These are phyloP conservation scores for Roridomyces roridus DNA, from an alignment of 768 basidiomycete species.

Conservation along the genomic window DNA sequence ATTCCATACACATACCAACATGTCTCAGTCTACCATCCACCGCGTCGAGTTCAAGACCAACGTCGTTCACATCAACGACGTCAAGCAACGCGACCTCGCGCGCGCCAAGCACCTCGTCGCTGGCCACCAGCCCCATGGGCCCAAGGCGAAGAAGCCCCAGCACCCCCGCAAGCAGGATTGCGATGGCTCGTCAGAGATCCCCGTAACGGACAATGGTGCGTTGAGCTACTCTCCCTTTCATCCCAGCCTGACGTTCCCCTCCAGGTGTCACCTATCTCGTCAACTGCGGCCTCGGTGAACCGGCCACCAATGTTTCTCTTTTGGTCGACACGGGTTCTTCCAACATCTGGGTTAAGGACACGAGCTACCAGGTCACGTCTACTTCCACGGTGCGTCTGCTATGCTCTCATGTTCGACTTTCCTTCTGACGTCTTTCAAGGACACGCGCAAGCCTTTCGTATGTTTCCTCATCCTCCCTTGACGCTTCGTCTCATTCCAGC, in stretches of 20 bases:
- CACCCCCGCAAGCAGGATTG: neutral
- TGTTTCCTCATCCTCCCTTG: neutral
- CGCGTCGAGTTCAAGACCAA: conserved; percentile 14
- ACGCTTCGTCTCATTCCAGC: neutral
- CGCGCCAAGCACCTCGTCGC: conserved; percentile 16
- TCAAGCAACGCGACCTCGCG: conserved; percentile 12
- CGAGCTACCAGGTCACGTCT: conserved; percentile 40
- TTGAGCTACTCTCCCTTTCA: neutral
- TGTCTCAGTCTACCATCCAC: conserved; percentile 16
- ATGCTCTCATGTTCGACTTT: neutral
- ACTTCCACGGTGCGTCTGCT: conserved; percentile 34
- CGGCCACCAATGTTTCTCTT: conserved; percentile 13
- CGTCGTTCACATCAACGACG: conserved; percentile 1
- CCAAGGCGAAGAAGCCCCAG: neutral
- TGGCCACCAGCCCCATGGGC: conserved; percentile 19
- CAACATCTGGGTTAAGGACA: conserved; percentile 55
- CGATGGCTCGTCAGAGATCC: neutral
- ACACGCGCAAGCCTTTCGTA: conserved; percentile 19
- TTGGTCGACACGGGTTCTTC: conserved; percentile 44
- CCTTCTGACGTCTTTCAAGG: conserved; percentile 2
- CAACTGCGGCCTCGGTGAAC: neutral
- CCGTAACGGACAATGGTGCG: conserved; percentile 8
- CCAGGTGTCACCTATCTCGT: conserved; percentile 21
- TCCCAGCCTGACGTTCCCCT: neutral
- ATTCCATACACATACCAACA: neutral